Base-by-base conservation (phyloP, 2,329 filamentous ascomycete species). In the Alternaria sp. region DNA sequence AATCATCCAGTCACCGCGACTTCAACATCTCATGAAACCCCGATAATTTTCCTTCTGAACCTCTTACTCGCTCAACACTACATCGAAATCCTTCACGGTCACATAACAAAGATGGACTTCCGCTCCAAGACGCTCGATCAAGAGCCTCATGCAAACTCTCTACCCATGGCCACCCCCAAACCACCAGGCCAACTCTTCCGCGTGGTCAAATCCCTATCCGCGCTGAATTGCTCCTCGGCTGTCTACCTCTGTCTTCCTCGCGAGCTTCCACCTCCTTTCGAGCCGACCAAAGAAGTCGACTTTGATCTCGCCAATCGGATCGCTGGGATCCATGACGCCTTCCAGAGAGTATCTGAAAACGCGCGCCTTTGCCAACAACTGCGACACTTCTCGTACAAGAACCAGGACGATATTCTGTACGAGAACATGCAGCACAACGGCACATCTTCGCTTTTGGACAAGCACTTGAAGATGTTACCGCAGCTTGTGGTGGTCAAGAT, bases 231-330 rank as follows among this genome's bases (percentile, higher is more conserved):
- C 11, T 13, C 13, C 13, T 14, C 31, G 2, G 45, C n/a, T 8
- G 41, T 51, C 11, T 56, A 41, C 8, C 59, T 65, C 3, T 63
- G 62, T 23, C 56, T 65, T 4, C 56, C 51, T 1, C 60, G 62
- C 45, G 24, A 13, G 3, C 51, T 54, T 0, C 24, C 28, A 8
- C 34, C 40, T 26, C 31, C 44, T 10, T 49, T 31, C 31, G 31
- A 39, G 7, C 46, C 40, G 11, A 36, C 37, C 7, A 39, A 29
- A 9, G 28, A 54, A 8, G 41, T 36, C 17, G 45, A 51, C 24
- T 17, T 7, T 6, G 21, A 29, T 6, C 29, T 56, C n/a, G 9
- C n/a, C 0, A 13, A 23, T 26, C 17, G 34, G 7, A 26, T 26
- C 1, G 24, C n/a, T 4, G 41, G 46, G 0, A 34, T 33, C 13